phyloP scores from a whole-genome alignment of 306 rosid species.

The Sicyos edulis region DNA sequence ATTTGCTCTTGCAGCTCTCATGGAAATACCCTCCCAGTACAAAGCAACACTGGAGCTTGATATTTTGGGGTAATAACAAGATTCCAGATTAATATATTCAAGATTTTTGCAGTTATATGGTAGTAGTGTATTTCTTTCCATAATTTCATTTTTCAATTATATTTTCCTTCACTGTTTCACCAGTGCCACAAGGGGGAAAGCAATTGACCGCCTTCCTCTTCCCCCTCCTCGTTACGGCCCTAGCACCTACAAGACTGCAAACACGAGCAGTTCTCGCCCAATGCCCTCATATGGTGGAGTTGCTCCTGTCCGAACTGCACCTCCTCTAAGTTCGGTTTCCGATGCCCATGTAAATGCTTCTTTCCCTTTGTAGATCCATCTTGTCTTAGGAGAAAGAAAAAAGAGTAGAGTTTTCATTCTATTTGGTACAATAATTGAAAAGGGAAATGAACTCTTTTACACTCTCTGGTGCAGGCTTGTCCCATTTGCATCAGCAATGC shows the following conservation, averaged over 20 bases:
- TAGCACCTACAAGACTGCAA: conserved; percentile 39
- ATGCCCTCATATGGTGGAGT: conserved; percentile 41
- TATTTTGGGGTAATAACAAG: conserved; percentile 63
- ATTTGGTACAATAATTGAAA: no score
- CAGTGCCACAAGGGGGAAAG: conserved; percentile 64
- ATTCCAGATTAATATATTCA: conserved; percentile 7
- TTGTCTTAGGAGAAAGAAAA: no score
- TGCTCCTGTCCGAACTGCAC: conserved; percentile 23
- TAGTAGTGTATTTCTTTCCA: background rate
- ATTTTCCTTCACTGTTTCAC: conserved; percentile 14
- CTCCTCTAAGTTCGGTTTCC: conserved; percentile 47
- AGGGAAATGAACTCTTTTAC: background rate
- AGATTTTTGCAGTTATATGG: no score
- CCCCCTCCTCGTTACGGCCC: conserved; percentile 81
- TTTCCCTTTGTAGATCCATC: conserved; percentile 13
- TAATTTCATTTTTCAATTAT: conserved; percentile 18
- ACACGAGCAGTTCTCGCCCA: conserved; percentile 41
- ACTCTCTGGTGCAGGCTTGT: conserved; percentile 44
- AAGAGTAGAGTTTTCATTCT: no score
- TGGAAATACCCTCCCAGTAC: conserved; percentile 94
- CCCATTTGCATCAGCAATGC: conserved; percentile 68
- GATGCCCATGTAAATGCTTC: conserved; percentile 53
- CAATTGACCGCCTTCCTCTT: conserved; percentile 61
- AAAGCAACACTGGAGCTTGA: conserved; percentile 76
- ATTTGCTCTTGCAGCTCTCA: conserved; percentile 78